Conservation (phyloP, 163 green algal species). For the Chlorella variabilis region DNA sequence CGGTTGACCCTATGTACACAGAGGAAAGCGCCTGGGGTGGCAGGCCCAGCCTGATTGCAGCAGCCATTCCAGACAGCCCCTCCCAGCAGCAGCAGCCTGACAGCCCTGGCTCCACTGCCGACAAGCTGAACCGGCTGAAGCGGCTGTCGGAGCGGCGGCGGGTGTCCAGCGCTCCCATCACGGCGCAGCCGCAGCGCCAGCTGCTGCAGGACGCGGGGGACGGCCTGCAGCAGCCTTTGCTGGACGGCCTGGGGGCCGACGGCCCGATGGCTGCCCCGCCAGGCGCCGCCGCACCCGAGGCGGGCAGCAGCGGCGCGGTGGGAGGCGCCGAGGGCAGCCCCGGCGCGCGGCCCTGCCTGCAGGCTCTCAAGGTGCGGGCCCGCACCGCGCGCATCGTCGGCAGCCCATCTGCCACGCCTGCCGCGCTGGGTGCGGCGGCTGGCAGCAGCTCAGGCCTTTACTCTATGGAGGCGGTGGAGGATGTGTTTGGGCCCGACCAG, state of each 20-base stretch:
- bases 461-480: constrained; percentile 18
- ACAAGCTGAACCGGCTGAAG: constrained; percentile 69
- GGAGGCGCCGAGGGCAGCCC: background rate
- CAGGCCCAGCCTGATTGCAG: background rate
- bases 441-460: background rate
- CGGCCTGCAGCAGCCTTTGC: background rate
- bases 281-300: no score
- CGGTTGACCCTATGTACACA: no score
- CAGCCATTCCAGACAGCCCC: background rate
- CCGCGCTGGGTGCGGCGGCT: background rate
- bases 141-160: constrained; percentile 52
- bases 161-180: constrained; percentile 35
- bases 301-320: no score
- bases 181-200: background rate
- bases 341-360: background rate
- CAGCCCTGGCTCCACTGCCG: constrained; percentile 50
- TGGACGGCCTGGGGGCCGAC: background rate
- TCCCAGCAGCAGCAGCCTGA: constrained; percentile 43
- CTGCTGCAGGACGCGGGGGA: background rate
- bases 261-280: no score
- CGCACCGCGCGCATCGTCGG: background rate
- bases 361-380: constrained; percentile 23
- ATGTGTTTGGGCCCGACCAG: constrained; percentile 41
- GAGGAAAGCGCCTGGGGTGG: background rate
- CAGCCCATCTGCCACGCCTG: background rate